A percentile compares a stretch with the other conserved stretches of the same genome.
Conservation (phyloP, 371 early-diverging fungal species). For the Apophysomyces variabilis region DNA sequence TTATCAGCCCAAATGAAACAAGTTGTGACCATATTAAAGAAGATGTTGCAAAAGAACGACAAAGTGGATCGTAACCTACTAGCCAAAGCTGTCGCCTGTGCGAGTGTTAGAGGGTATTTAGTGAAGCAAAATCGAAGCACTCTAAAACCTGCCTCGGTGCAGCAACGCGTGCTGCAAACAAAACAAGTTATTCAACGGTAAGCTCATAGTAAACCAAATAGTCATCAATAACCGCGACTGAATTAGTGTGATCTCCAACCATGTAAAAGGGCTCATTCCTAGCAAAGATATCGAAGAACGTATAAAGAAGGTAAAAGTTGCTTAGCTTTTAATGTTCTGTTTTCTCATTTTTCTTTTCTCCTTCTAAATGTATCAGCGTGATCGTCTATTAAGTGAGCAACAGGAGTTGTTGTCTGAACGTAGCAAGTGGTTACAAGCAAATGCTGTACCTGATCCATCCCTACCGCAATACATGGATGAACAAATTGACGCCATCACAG, state of each 20-base stretch:
- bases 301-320: slow-evolving; percentile 1
- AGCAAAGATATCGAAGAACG: slow-evolving; percentile 2
- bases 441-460: slow-evolving; percentile 31
- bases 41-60: background rate
- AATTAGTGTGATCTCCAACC: background rate
- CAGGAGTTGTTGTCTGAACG: slow-evolving; percentile 70
- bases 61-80: slow-evolving; percentile 9
- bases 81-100: slow-evolving; percentile 14
- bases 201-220: background rate
- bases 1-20: slow-evolving; percentile 6
- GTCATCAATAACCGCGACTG: background rate
- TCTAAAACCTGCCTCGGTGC: slow-evolving; percentile 3
- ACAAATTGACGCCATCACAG: slow-evolving; percentile 59
- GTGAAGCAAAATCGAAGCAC: slow-evolving; percentile 8
- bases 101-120: slow-evolving; percentile 3
- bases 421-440: slow-evolving; percentile 56
- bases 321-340: background rate
- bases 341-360: background rate
- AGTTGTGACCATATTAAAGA: slow-evolving; percentile 2
- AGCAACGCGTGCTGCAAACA: slow-evolving; percentile 2
- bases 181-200: slow-evolving; percentile 3
- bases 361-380: slow-evolving; percentile 31
- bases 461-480: slow-evolving; percentile 78
- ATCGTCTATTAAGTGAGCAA: slow-evolving; percentile 65
- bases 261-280: slow-evolving; percentile 8